Conservation (phyloP, 306 rosid species). For the Crotalaria pallida region DNA sequence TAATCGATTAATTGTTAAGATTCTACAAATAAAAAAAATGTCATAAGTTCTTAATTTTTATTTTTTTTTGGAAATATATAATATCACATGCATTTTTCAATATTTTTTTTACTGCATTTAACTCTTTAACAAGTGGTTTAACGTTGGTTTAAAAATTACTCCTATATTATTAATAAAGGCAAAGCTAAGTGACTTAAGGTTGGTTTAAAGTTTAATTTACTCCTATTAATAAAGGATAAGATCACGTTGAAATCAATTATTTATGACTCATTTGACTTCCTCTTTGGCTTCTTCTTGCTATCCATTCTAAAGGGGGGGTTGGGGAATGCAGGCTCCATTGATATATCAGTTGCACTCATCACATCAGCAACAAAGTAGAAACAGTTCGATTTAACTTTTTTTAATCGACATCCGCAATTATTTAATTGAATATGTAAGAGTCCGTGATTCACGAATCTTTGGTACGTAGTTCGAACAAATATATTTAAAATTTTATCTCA, state of each 20-base stretch:
- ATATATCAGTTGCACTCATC: neutral
- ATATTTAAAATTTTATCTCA: neutral
- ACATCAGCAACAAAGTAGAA: neutral
- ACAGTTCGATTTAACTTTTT: too few relatives aligned
- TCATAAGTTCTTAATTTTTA: too few relatives aligned
- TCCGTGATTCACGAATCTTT: neutral
- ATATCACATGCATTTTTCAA: too few relatives aligned
- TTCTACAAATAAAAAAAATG: too few relatives aligned
- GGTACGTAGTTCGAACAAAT: neutral
- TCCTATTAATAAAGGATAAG: neutral
- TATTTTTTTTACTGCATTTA: too few relatives aligned
- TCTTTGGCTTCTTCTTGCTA: slow-evolving; percentile 15
- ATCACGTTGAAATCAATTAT: slow-evolving; percentile 5
- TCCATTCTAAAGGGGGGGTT: neutral
- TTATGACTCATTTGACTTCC: slow-evolving; percentile 18
- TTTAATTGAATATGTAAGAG: neutral
- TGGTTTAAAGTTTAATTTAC: too few relatives aligned
- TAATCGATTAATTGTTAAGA: too few relatives aligned
- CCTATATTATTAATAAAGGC: neutral
- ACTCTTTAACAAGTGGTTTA: too few relatives aligned
- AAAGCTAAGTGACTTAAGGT: neutral
- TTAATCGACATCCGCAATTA: neutral
- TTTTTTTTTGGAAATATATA: too few relatives aligned
- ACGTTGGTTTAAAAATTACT: neutral
- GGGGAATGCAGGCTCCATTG: too few relatives aligned